Percentiles rank a stretch among this genome's conserved stretches.
These are phyloP conservation scores for Asparagopsis taxiformis DNA, from an alignment of 31 red algal species.

Conservation along the genomic window DNA sequence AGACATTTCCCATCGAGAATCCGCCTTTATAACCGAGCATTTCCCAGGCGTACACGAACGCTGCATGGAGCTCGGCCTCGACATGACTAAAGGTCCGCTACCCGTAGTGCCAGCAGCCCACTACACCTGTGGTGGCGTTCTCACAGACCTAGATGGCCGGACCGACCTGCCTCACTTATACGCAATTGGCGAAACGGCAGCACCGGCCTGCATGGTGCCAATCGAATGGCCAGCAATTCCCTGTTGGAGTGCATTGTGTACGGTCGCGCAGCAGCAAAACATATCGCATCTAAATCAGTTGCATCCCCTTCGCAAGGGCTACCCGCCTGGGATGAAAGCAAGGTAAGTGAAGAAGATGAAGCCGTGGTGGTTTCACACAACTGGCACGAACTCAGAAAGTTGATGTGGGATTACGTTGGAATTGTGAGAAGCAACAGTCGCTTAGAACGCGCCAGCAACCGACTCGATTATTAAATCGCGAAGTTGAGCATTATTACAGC, in stretches of 20 bases:
- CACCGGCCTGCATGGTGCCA: constrained; percentile 27
- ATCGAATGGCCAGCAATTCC: constrained; percentile 30
- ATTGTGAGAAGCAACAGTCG: constrained; percentile 6
- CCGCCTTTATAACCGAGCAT: constrained; percentile 3
- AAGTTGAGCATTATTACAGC: constrained; percentile 18
- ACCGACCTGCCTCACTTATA: neutral
- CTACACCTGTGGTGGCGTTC: constrained; percentile 19
- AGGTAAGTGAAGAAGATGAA: neutral
- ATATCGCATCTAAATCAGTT: constrained; percentile 7
- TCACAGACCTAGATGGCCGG: constrained; percentile 6
- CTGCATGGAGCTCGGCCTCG: constrained; percentile 11
- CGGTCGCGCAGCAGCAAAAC: neutral
- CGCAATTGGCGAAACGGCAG: constrained; percentile 21
- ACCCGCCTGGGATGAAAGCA: constrained; percentile 9
- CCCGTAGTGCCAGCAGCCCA: constrained; percentile 34
- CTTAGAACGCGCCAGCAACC: neutral
- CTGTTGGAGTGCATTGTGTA: constrained; percentile 15
- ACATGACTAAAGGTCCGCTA: neutral
- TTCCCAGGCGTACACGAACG: constrained; percentile 5
- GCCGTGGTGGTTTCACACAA: neutral
- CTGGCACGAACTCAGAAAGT: constrained; percentile 1
- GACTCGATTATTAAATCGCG: neutral
- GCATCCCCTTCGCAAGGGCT: neutral
- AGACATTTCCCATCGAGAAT: neutral
- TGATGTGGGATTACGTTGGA: constrained; percentile 11